Percentiles rank a stretch among this genome's conserved stretches.
Evolutionary conservation across 2,329 filamentous ascomycete species (phyloP).

Genomic region (Kalmusia sp.): DNA sequence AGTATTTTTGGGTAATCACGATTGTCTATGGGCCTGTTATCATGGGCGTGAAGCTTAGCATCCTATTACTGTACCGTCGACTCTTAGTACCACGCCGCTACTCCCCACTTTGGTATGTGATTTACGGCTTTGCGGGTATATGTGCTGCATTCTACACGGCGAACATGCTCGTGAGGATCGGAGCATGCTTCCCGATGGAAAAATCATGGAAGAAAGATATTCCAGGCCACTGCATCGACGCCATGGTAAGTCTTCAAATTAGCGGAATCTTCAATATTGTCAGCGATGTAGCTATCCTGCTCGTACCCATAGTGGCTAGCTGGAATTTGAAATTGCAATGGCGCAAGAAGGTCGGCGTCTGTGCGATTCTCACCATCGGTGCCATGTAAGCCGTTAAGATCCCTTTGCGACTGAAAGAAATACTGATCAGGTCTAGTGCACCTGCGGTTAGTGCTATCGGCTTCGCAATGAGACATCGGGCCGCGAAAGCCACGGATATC

Average conservation of each 20-base stretch:
- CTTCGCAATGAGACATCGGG: background rate
- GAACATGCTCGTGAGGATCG: slow-evolving; percentile 13
- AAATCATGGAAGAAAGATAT: slow-evolving; percentile 3
- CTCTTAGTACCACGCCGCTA: slow-evolving; percentile 12
- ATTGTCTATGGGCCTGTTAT: slow-evolving; percentile 19
- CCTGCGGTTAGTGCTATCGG: background rate
- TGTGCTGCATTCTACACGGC: slow-evolving; percentile 13
- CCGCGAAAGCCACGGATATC: no score
- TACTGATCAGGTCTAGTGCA: background rate
- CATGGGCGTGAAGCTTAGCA: slow-evolving; percentile 14
- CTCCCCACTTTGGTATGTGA: slow-evolving; percentile 13
- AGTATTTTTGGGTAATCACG: slow-evolving; percentile 15
- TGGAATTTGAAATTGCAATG: slow-evolving; percentile 8
- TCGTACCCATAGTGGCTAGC: slow-evolving; percentile 10
- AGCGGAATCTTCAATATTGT: slow-evolving; percentile 17
- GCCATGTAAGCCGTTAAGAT: slow-evolving; percentile 11
- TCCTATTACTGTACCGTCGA: slow-evolving; percentile 16
- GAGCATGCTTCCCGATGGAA: slow-evolving; percentile 6
- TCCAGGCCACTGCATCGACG: slow-evolving; percentile 7
- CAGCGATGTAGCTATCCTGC: slow-evolving; percentile 13
- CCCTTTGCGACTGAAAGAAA: background rate
- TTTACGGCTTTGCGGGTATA: slow-evolving; percentile 11
- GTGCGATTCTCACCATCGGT: slow-evolving; percentile 16
- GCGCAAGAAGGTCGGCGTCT: slow-evolving; percentile 14
- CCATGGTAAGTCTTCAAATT: slow-evolving; percentile 6